phyloP scores from a whole-genome alignment of 139 green algal species.

The Pleodorina starrii region DNA sequence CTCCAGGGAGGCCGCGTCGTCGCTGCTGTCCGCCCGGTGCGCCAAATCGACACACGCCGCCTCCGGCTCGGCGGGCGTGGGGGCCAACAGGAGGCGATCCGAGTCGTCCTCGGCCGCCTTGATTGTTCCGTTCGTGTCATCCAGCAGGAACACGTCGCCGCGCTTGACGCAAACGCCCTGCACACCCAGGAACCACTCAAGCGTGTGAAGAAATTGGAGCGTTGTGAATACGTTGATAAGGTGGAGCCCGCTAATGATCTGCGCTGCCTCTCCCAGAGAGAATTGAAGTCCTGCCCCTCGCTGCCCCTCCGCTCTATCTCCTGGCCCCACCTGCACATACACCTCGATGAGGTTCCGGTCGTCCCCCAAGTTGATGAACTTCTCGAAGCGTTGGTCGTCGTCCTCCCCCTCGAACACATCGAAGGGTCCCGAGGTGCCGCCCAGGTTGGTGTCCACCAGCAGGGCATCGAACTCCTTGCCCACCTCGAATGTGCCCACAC shows the following conservation, averaged over 20 bases:
- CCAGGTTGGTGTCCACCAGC: slow-evolving; percentile 64
- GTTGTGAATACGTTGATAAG: too few species aligned
- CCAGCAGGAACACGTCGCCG: slow-evolving; percentile 33
- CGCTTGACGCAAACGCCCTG: slow-evolving; percentile 51
- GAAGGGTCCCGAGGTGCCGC: slow-evolving; percentile 54
- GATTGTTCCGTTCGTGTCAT: neutral
- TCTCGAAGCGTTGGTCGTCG: slow-evolving; percentile 64
- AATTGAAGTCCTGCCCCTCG: too few species aligned
- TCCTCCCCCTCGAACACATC: slow-evolving; percentile 65
- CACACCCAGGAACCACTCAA: too few species aligned
- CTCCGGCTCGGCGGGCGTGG: slow-evolving; percentile 39
- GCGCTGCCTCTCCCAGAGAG: too few species aligned
- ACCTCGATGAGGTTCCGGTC: slow-evolving; percentile 78
- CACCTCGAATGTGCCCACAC: slow-evolving; percentile 68
- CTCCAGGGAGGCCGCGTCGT: neutral
- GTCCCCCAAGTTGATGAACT: slow-evolving; percentile 80
- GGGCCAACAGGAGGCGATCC: neutral
- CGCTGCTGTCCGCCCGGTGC: slow-evolving; percentile 15
- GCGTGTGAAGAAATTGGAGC: too few species aligned
- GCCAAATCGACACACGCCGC: slow-evolving; percentile 11
- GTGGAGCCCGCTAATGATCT: too few species aligned
- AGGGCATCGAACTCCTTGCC: slow-evolving; percentile 82
- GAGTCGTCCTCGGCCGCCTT: neutral
- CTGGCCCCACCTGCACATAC: slow-evolving; percentile 67
- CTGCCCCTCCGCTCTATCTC: too few species aligned